phyloP scores from a whole-genome alignment of 2,329 filamentous ascomycete species.

The Alternaria arborescens region DNA sequence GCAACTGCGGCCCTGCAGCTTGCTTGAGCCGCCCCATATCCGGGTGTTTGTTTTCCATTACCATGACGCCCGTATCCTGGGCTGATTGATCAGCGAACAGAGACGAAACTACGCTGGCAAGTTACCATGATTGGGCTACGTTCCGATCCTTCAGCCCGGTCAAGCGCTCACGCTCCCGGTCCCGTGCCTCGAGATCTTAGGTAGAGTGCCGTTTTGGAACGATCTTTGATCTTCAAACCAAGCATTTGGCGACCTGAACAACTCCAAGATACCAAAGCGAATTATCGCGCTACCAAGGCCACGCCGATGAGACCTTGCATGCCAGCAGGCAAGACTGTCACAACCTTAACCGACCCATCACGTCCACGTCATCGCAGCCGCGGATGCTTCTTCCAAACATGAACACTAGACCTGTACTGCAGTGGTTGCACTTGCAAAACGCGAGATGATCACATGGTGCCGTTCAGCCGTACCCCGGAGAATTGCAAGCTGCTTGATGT shows the following conservation, averaged over 20 bases:
- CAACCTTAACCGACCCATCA: slow-evolving; percentile 1
- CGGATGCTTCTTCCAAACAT: slow-evolving; percentile 1
- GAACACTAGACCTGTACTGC: neutral
- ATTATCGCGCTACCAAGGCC: neutral
- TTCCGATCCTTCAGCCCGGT: neutral
- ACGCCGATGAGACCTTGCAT: slow-evolving; percentile 3
- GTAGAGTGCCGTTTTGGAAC: neutral
- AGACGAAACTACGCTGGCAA: neutral
- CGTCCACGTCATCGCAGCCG: slow-evolving; percentile 8
- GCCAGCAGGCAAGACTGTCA: neutral
- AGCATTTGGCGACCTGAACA: neutral
- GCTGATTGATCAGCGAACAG: neutral
- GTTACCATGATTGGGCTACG: neutral
- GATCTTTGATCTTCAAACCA: neutral
- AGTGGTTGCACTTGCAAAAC: neutral
- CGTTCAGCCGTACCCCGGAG: slow-evolving; percentile 13
- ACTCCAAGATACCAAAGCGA: neutral
- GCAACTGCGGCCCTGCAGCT: slow-evolving; percentile 7
- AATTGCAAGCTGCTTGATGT: slow-evolving; percentile 11
- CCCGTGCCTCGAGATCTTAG: neutral
- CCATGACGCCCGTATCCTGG: neutral
- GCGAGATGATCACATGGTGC: slow-evolving; percentile 9
- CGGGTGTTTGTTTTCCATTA: neutral
- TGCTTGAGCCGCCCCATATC: slow-evolving; percentile 11
- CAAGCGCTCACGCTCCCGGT: neutral